Base-by-base conservation (phyloP, 352 stramenopile species). In the Phytophthora capsici region DNA sequence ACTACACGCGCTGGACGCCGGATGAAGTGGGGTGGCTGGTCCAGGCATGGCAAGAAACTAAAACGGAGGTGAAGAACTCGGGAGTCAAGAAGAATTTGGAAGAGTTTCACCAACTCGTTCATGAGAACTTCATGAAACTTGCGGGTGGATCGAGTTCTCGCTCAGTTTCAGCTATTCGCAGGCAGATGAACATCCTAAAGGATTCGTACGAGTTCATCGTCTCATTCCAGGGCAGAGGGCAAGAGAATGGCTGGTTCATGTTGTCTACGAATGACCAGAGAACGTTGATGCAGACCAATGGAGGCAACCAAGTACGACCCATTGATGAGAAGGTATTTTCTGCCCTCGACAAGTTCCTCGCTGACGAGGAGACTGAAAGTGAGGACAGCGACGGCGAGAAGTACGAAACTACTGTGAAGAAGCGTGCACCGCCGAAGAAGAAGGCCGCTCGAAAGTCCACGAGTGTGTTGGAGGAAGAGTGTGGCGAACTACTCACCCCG, bases 211-310 rank as follows among this genome's bases (percentile, higher is more conserved):
- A 26, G 8, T 72, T 63, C 12, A 72, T 72, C 37, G 26, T 28
- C 14, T 34, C 28, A 0, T 72, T 68, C 16, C n/a, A 28, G 13
- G 28, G 22, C 13, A 53, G 63, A 6, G 36, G 20, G 23, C 30
- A 66, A 1, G 37, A 10, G 0, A 54, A 32, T 55, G 63, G 17
- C 4, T 72, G 63, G 63, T 72, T 72, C 12, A 8, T 16, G 0
- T 6, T 72, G 23, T 12, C 49, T 30, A 46, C 19, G 6, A 63
- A 4, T 6, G 36, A 68, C 14, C 63, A 72, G 45, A 34, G 45
- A 20, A 14, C 44, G 44, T 48, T 67, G n/a, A 72, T 72, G 63
- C 52, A 68, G 38, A 68, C 44, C 9, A 51, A 57, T 5, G 63
- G 57, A 3, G 56, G 57, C 1, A 48, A 57, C 12, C 44, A 26